Base-by-base conservation (phyloP, 108 stramenopile genomes). In the Cyclotella choctawhatcheeana region DNA sequence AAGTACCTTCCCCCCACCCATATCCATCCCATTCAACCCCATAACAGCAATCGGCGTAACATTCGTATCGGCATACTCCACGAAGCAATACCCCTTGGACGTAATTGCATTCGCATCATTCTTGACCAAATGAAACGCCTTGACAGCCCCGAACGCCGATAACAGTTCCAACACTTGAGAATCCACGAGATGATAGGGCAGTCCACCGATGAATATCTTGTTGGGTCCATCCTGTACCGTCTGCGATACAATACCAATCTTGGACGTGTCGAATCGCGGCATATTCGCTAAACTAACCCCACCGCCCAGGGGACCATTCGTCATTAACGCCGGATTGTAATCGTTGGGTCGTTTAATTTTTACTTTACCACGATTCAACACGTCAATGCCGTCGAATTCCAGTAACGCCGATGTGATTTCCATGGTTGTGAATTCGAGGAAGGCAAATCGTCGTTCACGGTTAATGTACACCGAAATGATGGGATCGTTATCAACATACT, bases 191-290 rank as follows among this genome's bases (percentile, higher is more conserved):
- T 98, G 94, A 71, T 98, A 96, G 13, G 97, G 98, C 27, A 99
- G 83, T 13, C 99, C 99, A 16, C 99, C 98, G 58, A 99, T 89
- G 70, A 99, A 99, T n/a, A 99, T 86, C 84, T 98, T 99, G 82
- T 98, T 93, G 44, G 97, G 97, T 27, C 98, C 93, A 82, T 99
- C 99, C 21, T 85, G 86, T n/a, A 99, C 98, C 17, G 82, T 91
- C 33, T 81, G 70, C 18, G 80, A 73, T n/a, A 97, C 76, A 45
- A 97, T 97, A 14, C 97, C 96, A 31, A 98, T 77, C 30, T 79
- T 84, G 55, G 87, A 77, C 17, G 90, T 84, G 60, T 93, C 91
- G 44, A 96, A 72, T 21, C 40, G 27, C 5, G 91, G 87, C 50
- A 89, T 56, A 12, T 83, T 75, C 2, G 72, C 61, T n/a, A n/a